Base-by-base conservation (phyloP, 2,329 filamentous ascomycete species). In the Cladosporium sp. region DNA sequence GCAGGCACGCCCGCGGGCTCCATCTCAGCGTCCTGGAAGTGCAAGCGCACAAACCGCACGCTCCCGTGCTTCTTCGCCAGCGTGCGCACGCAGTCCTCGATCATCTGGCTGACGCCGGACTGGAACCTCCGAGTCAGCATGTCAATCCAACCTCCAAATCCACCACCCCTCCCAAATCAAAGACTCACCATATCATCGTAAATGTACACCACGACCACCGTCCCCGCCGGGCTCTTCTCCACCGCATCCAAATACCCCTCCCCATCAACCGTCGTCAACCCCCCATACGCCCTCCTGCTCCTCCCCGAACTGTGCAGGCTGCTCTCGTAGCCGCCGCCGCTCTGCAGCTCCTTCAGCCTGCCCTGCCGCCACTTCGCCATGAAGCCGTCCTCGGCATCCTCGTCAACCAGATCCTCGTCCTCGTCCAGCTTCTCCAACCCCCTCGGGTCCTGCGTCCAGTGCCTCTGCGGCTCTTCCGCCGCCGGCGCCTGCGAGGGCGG, bases 221-320 rank as follows among this genome's bases (percentile, higher is more conserved):
- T 92, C 43, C 92, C 87, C 44, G 84, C 73, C 37, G 83, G 78
- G 4, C 92, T 89, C 72, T 89, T 93, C 73, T 98, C 93, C 61
- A 97, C 89, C 52, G 92, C 91, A 70, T 97, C 91, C n/a, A 98
- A 79, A 64, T 95, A 98, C 14, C 91, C 93, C 58, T 86, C 76
- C 7, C 89, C 92, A 74, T 97, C 91, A 1, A 97, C 93, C 54
- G 83, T 80, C 56, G 91, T 86, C 57, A 97, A 74, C 10, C 79
- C 81, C 18, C 93, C 93, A 67, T 87, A 97, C 54, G 85, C 77
- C 59, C 87, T 77, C 58, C 86, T 81, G 62, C 85, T 60, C 16
- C 58, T 59, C 37, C 57, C 52, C 9, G 56, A 54, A 14, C 53
- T 56, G 43, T 63, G 59, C 54, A 63, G 68, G 85, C 92, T 49